Conservation (phyloP, 768 basidiomycete genomes). For the Leccinum incarnatum region DNA sequence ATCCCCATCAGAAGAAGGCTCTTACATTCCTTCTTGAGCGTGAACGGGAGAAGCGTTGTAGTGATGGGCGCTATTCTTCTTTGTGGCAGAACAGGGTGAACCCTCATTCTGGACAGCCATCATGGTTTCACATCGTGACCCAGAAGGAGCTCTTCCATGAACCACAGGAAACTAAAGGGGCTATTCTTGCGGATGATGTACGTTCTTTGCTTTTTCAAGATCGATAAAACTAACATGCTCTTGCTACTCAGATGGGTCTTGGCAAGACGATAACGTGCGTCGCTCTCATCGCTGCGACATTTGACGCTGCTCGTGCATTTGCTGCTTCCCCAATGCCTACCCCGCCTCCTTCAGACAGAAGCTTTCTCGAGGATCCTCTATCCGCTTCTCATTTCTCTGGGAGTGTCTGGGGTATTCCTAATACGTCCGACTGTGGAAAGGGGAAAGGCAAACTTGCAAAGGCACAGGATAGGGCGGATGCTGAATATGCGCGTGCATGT, state of each 20-base stretch:
- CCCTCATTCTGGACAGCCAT: conserved; percentile 41
- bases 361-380: conserved; percentile 32
- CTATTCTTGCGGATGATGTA: conserved; percentile 97
- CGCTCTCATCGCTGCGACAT: conserved; percentile 86
- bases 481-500: conserved; percentile 64
- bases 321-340: conserved; percentile 51
- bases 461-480: conserved; percentile 67
- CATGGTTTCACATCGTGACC: conserved; percentile 85
- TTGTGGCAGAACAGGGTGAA: conserved; percentile 65
- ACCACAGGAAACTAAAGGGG: conserved; percentile 76
- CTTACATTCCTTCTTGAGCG: conserved; percentile 92
- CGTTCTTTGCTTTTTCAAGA: conserved; percentile 30
- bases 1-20: conserved; percentile 98
- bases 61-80: conserved; percentile 63
- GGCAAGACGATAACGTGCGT: conserved; percentile 97
- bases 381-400: conserved; percentile 65
- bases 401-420: conserved; percentile 85
- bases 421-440: conserved; percentile 41
- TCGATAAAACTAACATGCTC: conserved; percentile 8
- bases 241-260: conserved; percentile 78
- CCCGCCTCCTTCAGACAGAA: conserved; percentile 40
- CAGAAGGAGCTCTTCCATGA: conserved; percentile 66
- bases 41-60: conserved; percentile 59
- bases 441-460: conserved; percentile 65
- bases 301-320: conserved; percentile 66